Base-by-base conservation (phyloP, 148 eudicot species). In the Chenopodium formosanum region DNA sequence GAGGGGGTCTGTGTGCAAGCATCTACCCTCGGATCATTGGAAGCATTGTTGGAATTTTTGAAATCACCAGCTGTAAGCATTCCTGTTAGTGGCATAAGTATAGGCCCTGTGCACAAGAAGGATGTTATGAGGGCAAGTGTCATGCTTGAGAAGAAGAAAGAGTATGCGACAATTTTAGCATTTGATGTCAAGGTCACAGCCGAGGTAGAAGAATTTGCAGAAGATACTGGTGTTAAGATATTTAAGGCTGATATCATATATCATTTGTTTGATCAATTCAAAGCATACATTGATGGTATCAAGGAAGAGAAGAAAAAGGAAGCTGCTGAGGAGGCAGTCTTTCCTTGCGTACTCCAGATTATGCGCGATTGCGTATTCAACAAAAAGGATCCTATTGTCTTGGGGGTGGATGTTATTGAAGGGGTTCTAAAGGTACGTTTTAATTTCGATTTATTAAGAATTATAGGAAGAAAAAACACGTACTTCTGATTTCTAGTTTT, bases 1-100 rank as follows among this genome's bases (percentile, higher is more conserved):
- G 98, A 91, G 82, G 99, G 99, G 56, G 99, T 94, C 71, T 92
- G 87, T 87, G 99, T 96, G 77, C 99, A 96, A 83, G 98, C 99
- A 77, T 96, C 99, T 73, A 94, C 99, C 32, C 92, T 93, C 37
- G 99, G 99, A 60, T 95, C 99, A 23, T 82, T 96, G 83, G 99
- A 96, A 87, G 99, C 98, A 73, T 78, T 94, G 70, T 83, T 93
- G 69, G 94, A 93, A 80, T 93, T 95, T 84, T 84, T 93, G 86
- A 92, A 95, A 85, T 86, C 92, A 68, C 97, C 95, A 44, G 98
- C 88, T 48, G 95, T 94, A 52, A 91, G 82, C 64, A 96, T 94
- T 82, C 97, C 98, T 83, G 99, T 94, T 75, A 94, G 99, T 90
- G 95, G 94, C 76, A 91, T 96, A 80, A 86, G 97, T 84, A 94